phyloP scores from a whole-genome alignment of 2,329 filamentous ascomycete species.

The Exophiala sp. region DNA sequence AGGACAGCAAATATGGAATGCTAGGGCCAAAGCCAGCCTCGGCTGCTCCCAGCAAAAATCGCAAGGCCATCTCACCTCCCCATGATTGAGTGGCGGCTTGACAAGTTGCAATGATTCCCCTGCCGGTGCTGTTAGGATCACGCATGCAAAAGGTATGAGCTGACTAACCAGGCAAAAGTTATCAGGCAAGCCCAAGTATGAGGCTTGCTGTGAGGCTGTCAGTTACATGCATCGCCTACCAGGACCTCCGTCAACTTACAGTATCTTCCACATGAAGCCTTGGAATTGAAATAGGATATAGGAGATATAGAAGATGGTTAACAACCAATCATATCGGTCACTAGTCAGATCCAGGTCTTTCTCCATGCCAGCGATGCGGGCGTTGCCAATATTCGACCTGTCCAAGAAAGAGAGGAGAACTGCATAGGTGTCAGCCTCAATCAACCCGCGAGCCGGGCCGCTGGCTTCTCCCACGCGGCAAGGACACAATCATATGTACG shows the following conservation, averaged over 20 bases:
- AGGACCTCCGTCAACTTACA: slow-evolving; percentile 31
- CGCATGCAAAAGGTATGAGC: slow-evolving; percentile 1
- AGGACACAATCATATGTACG: slow-evolving; percentile 35
- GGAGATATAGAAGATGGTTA: slow-evolving; percentile 50
- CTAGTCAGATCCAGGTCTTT: slow-evolving; percentile 44
- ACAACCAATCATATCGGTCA: slow-evolving; percentile 45
- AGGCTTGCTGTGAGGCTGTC: slow-evolving; percentile 31
- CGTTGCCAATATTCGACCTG: slow-evolving; percentile 50
- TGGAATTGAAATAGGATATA: slow-evolving; percentile 38
- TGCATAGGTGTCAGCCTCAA: slow-evolving; percentile 9
- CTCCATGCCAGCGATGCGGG: slow-evolving; percentile 49
- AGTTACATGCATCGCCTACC: slow-evolving; percentile 39
- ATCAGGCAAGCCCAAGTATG: slow-evolving; percentile 16
- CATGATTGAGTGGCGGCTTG: slow-evolving; percentile 27
- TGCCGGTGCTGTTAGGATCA: slow-evolving; percentile 11
- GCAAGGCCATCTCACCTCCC: slow-evolving; percentile 23
- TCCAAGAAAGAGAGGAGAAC: slow-evolving; percentile 42
- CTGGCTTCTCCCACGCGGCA: no score
- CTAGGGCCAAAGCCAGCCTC: slow-evolving; percentile 39
- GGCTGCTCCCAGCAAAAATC: slow-evolving; percentile 36
- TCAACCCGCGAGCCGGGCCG: no score
- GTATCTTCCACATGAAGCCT: slow-evolving; percentile 43
- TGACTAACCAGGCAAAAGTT: slow-evolving; percentile 19
- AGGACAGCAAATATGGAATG: slow-evolving; percentile 48
- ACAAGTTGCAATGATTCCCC: slow-evolving; percentile 28